Base-by-base conservation (phyloP, 495 filamentous ascomycete species). In the Terfezia boudieri region DNA sequence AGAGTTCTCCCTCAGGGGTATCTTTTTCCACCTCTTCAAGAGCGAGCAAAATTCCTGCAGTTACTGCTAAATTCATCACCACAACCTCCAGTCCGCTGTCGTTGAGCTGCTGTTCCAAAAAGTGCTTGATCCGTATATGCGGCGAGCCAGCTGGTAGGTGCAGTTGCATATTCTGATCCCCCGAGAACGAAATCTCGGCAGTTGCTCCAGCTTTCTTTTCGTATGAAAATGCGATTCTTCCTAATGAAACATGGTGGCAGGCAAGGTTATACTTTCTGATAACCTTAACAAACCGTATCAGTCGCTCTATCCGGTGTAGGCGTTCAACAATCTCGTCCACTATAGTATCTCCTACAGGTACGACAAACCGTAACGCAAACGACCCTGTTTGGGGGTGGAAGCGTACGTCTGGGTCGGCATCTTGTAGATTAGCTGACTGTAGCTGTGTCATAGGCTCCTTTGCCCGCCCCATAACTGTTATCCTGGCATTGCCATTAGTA, bases 101-200 rank as follows among this genome's bases (percentile, higher is more conserved):
- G 63, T 87, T 87, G 52, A 90, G 67, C 38, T 76, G 68, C 16
- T 69, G 69, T 8, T 73, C 74, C 11, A 95, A 70, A 35, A 75
- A 68, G 53, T 82, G 77, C 37, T 76, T 68, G 17, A 87, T 78
- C 14, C 82, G 76, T 49, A 81, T 71, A 63, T 94, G 87, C 0
- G 88, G 88, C 58, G 86, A 93, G 12, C 71, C 70, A 20, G 62
- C 61, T 20, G 80, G 74, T 22, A 96, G 70, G 11, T 61, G 56
- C 10, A 86, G 57, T n/a, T 67, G 57, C 61, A 76, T 71, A 5
- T 58, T 51, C 36, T 57, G 61, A 36, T 55, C 56, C 26, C 41
- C 23, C 38, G 17, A 38, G 32, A 38, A 26, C 52, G 2, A 36
- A 36, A 26, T 57, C 52, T 8, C 55, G 54, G 7, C 57, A 51